Conservation (phyloP, 495 filamentous ascomycete genomes). For the Penicillium samsonianum region DNA sequence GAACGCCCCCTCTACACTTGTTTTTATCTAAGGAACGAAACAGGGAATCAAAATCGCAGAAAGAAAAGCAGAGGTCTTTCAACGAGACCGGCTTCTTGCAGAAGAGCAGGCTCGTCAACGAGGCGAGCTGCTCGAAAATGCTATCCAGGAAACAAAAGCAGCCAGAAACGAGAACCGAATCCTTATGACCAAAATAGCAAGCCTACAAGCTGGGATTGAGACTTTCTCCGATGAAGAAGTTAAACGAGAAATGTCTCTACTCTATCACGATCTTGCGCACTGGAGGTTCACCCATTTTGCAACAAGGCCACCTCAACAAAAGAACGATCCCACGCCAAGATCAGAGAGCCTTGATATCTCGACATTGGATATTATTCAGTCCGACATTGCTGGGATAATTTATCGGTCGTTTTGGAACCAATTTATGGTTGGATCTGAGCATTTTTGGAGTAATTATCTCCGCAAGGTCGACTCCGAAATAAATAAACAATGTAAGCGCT, state of each 20-base stretch:
- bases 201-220: neutral
- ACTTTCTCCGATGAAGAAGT: neutral
- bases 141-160: neutral
- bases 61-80: neutral
- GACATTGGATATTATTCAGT: neutral
- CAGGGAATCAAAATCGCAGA: neutral
- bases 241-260: neutral
- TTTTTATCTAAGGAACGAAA: neutral
- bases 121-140: neutral
- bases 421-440: neutral
- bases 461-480: neutral
- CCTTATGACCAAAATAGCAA: neutral
- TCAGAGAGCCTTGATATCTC: neutral
- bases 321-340: neutral
- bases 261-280: slow-evolving; percentile 4
- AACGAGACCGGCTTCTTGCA: neutral
- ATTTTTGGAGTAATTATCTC: neutral
- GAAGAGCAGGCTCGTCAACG: slow-evolving; percentile 2
- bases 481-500: neutral
- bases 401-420: neutral
- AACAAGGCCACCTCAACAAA: neutral
- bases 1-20: neutral
- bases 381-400: neutral
- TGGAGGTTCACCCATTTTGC: slow-evolving; percentile 1
- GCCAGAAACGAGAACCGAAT: slow-evolving; percentile 6